Conservation (phyloP, 2,329 filamentous ascomycete genomes). For the Samsoniella hepiali region DNA sequence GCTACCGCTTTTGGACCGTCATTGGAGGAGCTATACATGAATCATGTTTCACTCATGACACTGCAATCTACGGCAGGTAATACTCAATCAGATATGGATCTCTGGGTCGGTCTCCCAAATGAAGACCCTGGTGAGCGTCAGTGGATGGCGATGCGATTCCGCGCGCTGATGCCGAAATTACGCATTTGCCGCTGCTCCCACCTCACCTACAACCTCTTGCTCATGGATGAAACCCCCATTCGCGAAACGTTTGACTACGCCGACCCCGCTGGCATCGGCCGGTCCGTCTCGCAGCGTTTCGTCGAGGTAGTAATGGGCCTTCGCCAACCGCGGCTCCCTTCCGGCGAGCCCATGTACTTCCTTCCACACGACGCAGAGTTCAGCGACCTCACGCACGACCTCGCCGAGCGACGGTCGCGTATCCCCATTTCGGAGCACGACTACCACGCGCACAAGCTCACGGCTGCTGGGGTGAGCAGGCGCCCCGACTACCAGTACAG, state of each 20-base stretch:
- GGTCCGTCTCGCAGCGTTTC: conserved; percentile 44
- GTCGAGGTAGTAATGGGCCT: conserved; percentile 44
- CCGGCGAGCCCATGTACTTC: conserved; percentile 24
- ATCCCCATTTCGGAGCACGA: conserved; percentile 26
- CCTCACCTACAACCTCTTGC: conserved; percentile 43
- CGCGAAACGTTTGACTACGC: conserved; percentile 38
- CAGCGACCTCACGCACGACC: conserved; percentile 22
- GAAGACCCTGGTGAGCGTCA: conserved; percentile 33
- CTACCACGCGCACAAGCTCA: conserved; percentile 37
- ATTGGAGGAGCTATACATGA: conserved; percentile 44
- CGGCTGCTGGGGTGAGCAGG: conserved; percentile 38
- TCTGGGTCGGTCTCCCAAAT: conserved; percentile 48
- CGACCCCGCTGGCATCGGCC: conserved; percentile 41
- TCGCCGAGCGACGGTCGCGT: conserved; percentile 24
- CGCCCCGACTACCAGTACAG: conserved; percentile 42
- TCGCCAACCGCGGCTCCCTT: conserved; percentile 31
- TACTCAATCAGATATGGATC: conserved; percentile 32
- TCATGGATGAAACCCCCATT: conserved; percentile 30
- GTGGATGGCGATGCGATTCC: conserved; percentile 44
- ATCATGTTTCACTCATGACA: conserved; percentile 44
- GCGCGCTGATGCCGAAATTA: conserved; percentile 34
- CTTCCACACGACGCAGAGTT: conserved; percentile 11
- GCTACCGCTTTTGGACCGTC: conserved; percentile 36
- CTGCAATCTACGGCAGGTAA: conserved; percentile 35
- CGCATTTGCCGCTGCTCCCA: conserved; percentile 43